phyloP scores from a whole-genome alignment of 768 basidiomycete species.

The Auricularia heimuer region DNA sequence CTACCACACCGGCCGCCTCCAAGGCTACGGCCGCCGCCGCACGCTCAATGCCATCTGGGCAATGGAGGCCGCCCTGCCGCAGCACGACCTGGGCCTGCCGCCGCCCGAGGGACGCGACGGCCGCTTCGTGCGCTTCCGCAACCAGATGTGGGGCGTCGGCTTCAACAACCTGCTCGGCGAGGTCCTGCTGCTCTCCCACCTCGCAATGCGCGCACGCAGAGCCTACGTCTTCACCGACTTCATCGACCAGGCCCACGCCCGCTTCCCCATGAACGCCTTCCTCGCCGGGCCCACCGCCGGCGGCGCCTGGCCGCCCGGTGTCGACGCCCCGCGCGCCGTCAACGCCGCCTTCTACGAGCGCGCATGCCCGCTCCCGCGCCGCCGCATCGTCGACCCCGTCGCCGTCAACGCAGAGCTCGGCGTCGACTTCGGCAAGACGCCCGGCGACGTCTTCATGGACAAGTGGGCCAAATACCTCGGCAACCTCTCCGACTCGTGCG shows the following conservation, averaged over 20 bases:
- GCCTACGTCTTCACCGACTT: slow-evolving; percentile 58
- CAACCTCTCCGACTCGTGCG: slow-evolving; percentile 28
- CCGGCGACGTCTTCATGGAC: slow-evolving; percentile 34
- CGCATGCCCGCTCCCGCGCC: slow-evolving; percentile 32
- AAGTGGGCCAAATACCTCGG: slow-evolving; percentile 41
- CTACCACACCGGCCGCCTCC: not conserved
- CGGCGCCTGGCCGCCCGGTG: slow-evolving; percentile 24
- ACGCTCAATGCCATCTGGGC: slow-evolving; percentile 21
- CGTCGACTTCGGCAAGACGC: slow-evolving; percentile 25
- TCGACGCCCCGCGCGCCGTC: slow-evolving; percentile 27
- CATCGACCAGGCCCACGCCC: slow-evolving; percentile 39
- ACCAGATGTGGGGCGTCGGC: slow-evolving; percentile 51
- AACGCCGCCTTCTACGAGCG: slow-evolving; percentile 39
- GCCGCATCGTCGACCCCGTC: slow-evolving; percentile 24
- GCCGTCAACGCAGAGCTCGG: slow-evolving; percentile 10
- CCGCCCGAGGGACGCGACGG: slow-evolving; percentile 11
- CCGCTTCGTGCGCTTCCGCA: slow-evolving; percentile 40
- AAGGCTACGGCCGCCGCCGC: not conserved
- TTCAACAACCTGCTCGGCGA: slow-evolving; percentile 56
- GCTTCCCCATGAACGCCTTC: slow-evolving; percentile 50
- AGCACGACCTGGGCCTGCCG: slow-evolving; percentile 24
- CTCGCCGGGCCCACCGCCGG: slow-evolving; percentile 48
- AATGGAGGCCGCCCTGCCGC: slow-evolving; percentile 29
- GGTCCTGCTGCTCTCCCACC: slow-evolving; percentile 39
- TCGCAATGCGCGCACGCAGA: slow-evolving; percentile 40